A percentile compares a stretch with the other conserved stretches of the same genome.
Evolutionary conservation across 2,329 filamentous ascomycete species (phyloP).

Genomic region (Trichoderma lentiforme): DNA sequence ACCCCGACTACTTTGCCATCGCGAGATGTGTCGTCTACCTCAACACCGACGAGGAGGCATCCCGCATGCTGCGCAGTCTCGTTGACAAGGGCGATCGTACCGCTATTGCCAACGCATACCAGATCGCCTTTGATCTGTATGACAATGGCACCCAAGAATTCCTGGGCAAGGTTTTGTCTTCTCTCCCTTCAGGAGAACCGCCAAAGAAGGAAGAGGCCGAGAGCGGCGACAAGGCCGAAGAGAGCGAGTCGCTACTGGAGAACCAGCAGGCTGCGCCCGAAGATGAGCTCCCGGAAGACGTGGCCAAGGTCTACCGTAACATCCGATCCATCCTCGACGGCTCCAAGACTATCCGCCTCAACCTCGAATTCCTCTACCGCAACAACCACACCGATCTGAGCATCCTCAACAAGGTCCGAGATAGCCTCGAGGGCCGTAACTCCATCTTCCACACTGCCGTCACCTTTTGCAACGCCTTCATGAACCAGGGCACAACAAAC

Average conservation of each 20-base stretch:
- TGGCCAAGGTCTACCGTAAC: slow-evolving; percentile 57
- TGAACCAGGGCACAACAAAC: slow-evolving; percentile 97
- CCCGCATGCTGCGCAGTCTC: slow-evolving; percentile 76
- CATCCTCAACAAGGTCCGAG: slow-evolving; percentile 93
- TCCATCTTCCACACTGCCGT: slow-evolving; percentile 98
- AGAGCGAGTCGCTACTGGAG: slow-evolving; percentile 48
- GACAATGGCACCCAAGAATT: slow-evolving; percentile 99
- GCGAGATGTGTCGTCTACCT: slow-evolving; percentile 97
- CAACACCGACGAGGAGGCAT: slow-evolving; percentile 86
- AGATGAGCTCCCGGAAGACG: slow-evolving; percentile 47
- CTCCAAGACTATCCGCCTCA: slow-evolving; percentile 89
- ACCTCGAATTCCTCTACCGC: slow-evolving; percentile 92
- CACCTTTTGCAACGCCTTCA: slow-evolving; percentile 96
- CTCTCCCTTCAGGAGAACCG: slow-evolving; percentile 60
- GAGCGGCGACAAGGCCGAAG: slow-evolving; percentile 41
- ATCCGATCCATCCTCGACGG: slow-evolving; percentile 74
- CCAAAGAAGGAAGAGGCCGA: slow-evolving; percentile 41
- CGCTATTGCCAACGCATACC: slow-evolving; percentile 84
- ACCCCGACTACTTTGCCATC: slow-evolving; percentile 95
- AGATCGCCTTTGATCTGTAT: slow-evolving; percentile 96
- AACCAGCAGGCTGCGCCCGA: slow-evolving; percentile 56
- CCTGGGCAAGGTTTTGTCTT: slow-evolving; percentile 79
- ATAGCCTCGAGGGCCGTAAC: slow-evolving; percentile 91
- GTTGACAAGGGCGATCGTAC: slow-evolving; percentile 74
- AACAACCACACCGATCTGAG: slow-evolving; percentile 91